Percentiles rank a stretch among this genome's conserved stretches.
Conservation (phyloP, 2,329 filamentous ascomycete genomes). For the Reticulascus tulasneorum region DNA sequence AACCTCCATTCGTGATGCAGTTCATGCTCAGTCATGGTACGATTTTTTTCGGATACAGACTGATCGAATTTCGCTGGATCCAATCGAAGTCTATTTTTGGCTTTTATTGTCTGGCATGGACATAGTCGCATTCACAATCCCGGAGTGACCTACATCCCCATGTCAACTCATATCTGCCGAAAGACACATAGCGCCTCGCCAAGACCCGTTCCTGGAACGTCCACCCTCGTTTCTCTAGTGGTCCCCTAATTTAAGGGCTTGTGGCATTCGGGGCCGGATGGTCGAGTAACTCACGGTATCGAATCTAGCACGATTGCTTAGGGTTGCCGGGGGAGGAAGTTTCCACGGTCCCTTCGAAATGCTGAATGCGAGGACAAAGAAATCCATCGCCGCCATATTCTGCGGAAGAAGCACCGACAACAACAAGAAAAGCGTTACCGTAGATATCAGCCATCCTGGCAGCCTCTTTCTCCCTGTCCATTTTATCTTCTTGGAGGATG, state of each 20-base stretch:
- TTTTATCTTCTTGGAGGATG: conserved; percentile 14
- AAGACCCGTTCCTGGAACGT: not conserved
- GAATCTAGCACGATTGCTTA: not conserved
- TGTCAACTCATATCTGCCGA: not conserved
- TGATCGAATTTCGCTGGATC: not conserved
- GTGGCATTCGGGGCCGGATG: not conserved
- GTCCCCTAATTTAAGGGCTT: not conserved
- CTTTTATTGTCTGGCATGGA: not conserved
- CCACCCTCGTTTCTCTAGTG: not conserved
- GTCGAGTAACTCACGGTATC: not conserved
- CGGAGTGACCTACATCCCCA: not conserved
- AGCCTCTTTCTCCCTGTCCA: conserved; percentile 10
- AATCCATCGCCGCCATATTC: not conserved
- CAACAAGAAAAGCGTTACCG: not conserved
- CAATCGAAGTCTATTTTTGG: too few relatives aligned
- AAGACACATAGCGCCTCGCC: not conserved
- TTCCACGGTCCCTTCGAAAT: not conserved
- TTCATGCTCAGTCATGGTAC: not conserved
- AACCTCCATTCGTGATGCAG: not conserved
- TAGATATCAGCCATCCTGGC: conserved; percentile 2
- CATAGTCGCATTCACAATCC: not conserved
- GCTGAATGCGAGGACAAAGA: not conserved
- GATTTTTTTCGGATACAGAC: not conserved
- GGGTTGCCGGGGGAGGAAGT: not conserved
- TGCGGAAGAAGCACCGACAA: not conserved